Evolutionary conservation across 2,329 filamentous ascomycete species (phyloP), one percentile per base, ranked within the genome.

Genomic region (Pezicula carpinea): DNA sequence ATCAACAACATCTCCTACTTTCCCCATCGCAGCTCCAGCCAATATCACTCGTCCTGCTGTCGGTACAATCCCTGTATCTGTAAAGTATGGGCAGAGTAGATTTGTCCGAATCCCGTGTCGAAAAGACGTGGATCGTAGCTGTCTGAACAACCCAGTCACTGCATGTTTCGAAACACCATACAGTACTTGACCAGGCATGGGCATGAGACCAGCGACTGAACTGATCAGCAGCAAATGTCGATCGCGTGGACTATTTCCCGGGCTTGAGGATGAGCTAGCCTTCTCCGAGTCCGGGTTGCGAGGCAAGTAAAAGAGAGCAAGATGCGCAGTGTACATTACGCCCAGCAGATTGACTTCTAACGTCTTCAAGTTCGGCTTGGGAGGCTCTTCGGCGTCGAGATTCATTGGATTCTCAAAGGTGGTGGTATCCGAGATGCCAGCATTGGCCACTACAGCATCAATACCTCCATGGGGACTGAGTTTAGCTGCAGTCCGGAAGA

Each of bases 121-220:
- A 45, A 72, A 70, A 2, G 73, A 68, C 0, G 73, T 74, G 4
- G 68, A 61, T 14, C 82, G 72, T 39, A 87, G 65, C 5, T 72
- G 70, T 36, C 83, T 73, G 63, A 83, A 86, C 29, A 86, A 66
- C 0, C 83, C 84, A 10, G 83, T 69, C 0, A 87, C 74, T 17
- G 73, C 83, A 64, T 87, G 83, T 61, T 87, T 87, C 38, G 79
- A 74, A 26, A 76, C 70, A 19, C 72, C 71, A 62, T 87, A 87
- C 47, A 80, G 73, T 5, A 67, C 57, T 51, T 71, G 65, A 34
- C 67, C 66, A 2, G 73, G 64, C 23, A 77, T 59, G 3, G 72
- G 64, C n/a, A 58, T 44, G 4, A 80, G 49, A 10, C 77, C 78
- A 1, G 83, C 82, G 29, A 85, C 67, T 8, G 80, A 84, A 33